These are phyloP conservation scores for Acorus calamus DNA, from an alignment of 106 monocot species.

Conservation along the genomic window DNA sequence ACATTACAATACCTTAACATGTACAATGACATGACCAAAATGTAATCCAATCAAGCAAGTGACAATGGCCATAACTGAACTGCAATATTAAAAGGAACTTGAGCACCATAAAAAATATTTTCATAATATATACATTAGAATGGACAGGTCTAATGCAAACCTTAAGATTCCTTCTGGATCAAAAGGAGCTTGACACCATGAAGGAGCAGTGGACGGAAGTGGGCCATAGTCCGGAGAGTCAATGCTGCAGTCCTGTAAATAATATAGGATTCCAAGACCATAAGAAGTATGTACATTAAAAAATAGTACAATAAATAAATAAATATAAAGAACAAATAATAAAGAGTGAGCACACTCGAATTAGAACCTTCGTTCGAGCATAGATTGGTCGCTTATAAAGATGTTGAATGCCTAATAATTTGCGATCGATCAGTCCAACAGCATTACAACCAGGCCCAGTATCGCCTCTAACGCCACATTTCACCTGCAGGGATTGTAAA, in stretches of 20 bases:
- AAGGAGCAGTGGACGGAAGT: conserved; percentile 70
- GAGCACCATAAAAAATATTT: not conserved
- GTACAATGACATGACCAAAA: conserved; percentile 74
- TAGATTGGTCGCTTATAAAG: conserved; percentile 62
- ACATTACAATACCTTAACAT: conserved; percentile 39
- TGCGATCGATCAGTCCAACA: conserved; percentile 86
- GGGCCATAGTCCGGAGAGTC: conserved; percentile 69
- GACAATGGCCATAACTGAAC: conserved; percentile 84
- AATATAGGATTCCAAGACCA: not conserved
- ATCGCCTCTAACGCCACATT: conserved; percentile 79
- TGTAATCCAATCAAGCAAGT: conserved; percentile 83
- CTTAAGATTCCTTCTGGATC: conserved; percentile 95
- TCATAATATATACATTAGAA: not conserved
- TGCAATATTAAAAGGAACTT: conserved; percentile 15
- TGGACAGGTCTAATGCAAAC: conserved; percentile 16
- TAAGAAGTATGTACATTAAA: not conserved
- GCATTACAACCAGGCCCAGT: conserved; percentile 88
- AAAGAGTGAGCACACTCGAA: not conserved
- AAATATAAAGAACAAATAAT: not conserved
- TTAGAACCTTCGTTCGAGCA: conserved; percentile 43
- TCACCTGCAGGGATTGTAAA: conserved; percentile 34
- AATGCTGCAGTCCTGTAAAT: conserved; percentile 73
- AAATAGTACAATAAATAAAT: not conserved
- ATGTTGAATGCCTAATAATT: conserved; percentile 65
- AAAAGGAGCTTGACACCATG: conserved; percentile 97